A percentile compares a stretch with the other conserved stretches of the same genome.
Evolutionary conservation across 352 stramenopile genomes (phyloP).

Genomic region (Globisporangium radiosum): DNA sequence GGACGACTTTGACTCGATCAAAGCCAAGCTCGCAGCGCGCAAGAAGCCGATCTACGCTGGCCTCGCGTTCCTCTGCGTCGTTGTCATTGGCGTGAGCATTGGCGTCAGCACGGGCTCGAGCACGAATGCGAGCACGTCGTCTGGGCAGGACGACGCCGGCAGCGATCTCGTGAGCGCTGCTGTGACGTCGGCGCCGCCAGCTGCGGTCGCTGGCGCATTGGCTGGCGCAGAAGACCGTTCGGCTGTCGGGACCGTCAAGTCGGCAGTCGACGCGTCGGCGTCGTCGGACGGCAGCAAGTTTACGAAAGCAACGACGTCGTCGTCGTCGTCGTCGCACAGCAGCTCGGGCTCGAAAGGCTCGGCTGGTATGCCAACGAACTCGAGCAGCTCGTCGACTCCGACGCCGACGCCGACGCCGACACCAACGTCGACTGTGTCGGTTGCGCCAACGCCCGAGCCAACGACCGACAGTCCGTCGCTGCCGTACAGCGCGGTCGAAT

Average conservation of each 20-base stretch:
- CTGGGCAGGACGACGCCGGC: slow-evolving; percentile 7
- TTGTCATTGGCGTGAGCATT: slow-evolving; percentile 41
- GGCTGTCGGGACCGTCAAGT: slow-evolving; percentile 13
- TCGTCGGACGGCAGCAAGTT: slow-evolving; percentile 1
- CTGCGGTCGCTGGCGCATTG: slow-evolving; percentile 11
- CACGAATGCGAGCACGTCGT: slow-evolving; percentile 25
- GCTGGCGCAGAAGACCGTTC: slow-evolving; percentile 13
- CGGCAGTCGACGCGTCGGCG: neutral
- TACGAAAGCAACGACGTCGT: slow-evolving; percentile 8
- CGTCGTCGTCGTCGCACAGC: slow-evolving; percentile 5
- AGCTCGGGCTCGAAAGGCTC: slow-evolving; percentile 3
- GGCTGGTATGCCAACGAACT: neutral
- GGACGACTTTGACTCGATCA: slow-evolving; percentile 41
- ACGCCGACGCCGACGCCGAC: slow-evolving; percentile 12
- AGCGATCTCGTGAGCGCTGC: slow-evolving; percentile 10
- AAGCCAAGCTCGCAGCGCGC: slow-evolving; percentile 26
- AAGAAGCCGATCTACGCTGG: slow-evolving; percentile 69
- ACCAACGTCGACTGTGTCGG: slow-evolving; percentile 5
- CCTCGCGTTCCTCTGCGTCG: slow-evolving; percentile 43
- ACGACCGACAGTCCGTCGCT: slow-evolving; percentile 24
- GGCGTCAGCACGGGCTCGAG: slow-evolving; percentile 13
- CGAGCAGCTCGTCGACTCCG: slow-evolving; percentile 10
- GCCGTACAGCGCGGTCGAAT: slow-evolving; percentile 47
- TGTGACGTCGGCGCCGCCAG: slow-evolving; percentile 8
- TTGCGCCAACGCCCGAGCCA: slow-evolving; percentile 13